These are phyloP conservation scores for Gynochthodes officinalis DNA, from an alignment of 257 asterid species.

Conservation along the genomic window DNA sequence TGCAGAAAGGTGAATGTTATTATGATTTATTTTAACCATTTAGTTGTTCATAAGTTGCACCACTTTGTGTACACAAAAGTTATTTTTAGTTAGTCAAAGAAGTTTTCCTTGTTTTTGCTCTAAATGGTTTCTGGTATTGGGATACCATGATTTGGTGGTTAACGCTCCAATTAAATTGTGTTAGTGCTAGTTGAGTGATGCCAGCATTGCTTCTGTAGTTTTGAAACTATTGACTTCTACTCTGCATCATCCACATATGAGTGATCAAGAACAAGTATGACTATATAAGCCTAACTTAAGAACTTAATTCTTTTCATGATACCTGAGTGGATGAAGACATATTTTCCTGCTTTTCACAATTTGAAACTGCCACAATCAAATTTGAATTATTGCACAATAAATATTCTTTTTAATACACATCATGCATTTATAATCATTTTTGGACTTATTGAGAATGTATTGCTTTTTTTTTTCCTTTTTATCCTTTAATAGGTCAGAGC, in stretches of 20 bases:
- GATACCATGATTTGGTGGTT: background rate
- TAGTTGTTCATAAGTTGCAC: background rate
- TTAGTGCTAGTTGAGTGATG: background rate
- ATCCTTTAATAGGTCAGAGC: conserved; percentile 50
- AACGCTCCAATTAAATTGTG: background rate
- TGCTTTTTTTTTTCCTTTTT: too few species aligned
- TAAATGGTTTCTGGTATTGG: background rate
- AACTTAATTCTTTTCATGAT: background rate
- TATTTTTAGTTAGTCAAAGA: background rate
- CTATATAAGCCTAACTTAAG: background rate
- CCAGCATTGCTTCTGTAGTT: too few species aligned
- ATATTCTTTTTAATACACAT: background rate
- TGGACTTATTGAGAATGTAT: background rate
- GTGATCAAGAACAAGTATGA: too few species aligned
- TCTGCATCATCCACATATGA: too few species aligned
- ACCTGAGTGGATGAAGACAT: background rate
- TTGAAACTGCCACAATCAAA: background rate
- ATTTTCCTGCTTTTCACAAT: background rate
- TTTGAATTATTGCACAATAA: background rate
- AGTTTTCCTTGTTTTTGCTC: background rate
- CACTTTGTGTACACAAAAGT: background rate
- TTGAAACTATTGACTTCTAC: too few species aligned
- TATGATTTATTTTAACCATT: background rate
- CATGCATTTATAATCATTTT: background rate
- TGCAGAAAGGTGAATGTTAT: conserved; percentile 42